phyloP scores from a whole-genome alignment of 2,329 filamentous ascomycete genomes.

The Huntiella abstrusa region DNA sequence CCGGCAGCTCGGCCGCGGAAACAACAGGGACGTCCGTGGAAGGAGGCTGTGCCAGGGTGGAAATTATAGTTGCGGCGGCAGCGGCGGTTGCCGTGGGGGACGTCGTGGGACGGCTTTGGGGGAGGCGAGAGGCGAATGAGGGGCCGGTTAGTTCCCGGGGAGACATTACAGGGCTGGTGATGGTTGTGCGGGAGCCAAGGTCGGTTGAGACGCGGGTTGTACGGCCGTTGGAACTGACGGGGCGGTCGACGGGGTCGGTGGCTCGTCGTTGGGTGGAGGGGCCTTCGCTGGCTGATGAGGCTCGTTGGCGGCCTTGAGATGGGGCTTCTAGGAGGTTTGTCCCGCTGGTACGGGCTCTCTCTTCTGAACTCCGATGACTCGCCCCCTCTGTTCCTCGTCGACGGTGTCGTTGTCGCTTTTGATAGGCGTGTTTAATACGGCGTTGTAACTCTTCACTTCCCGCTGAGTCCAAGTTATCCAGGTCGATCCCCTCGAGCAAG shows the following conservation, averaged over 20 bases:
- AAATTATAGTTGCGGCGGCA: not conserved
- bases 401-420: slow-evolving; percentile 42
- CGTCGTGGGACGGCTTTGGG: no score
- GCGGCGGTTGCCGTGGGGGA: no score
- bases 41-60: not conserved
- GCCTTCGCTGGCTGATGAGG: slow-evolving; percentile 27
- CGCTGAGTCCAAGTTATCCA: slow-evolving; percentile 66
- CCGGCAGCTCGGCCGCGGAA: not conserved
- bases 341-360: no score
- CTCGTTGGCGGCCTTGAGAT: slow-evolving; percentile 24
- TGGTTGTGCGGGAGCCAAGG: slow-evolving; percentile 2
- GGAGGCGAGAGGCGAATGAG: no score
- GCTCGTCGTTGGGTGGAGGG: slow-evolving; percentile 24
- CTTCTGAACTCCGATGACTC: no score
- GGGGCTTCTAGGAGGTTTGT: slow-evolving; percentile 15
- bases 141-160: no score
- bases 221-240: slow-evolving; percentile 26
- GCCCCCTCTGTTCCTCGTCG: slow-evolving; percentile 2
- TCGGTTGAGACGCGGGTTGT: slow-evolving; percentile 48
- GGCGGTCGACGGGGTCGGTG: slow-evolving; percentile 27
- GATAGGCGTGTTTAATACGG: slow-evolving; percentile 74
- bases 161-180: not conserved
- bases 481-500: slow-evolving; percentile 67
- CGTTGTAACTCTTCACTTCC: slow-evolving; percentile 84
- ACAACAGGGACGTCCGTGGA: not conserved